phyloP scores from a whole-genome alignment of 2,329 filamentous ascomycete genomes.

The Penicillium sp. region DNA sequence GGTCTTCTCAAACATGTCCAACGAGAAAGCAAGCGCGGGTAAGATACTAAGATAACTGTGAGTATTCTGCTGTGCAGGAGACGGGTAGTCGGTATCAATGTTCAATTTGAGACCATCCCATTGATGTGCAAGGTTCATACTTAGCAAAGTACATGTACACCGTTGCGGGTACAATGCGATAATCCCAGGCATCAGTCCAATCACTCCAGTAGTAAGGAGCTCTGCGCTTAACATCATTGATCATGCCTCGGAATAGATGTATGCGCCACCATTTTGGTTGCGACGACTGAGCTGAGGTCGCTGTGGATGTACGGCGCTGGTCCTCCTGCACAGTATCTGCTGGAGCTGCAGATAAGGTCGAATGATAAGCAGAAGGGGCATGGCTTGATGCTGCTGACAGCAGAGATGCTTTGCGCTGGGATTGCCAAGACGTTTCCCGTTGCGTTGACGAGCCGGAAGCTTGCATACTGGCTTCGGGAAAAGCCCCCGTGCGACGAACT shows the following conservation, averaged over 20 bases:
- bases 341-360: conserved; percentile 6
- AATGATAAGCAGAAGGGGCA: conserved; percentile 11
- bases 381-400: conserved; percentile 17
- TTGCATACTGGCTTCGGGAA: conserved; percentile 30
- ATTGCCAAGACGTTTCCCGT: conserved; percentile 30
- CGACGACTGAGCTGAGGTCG: conserved; percentile 16
- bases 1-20: conserved; percentile 92
- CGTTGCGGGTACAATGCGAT: conserved; percentile 81
- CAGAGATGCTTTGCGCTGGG: conserved; percentile 20
- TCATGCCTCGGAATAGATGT: conserved; percentile 73
- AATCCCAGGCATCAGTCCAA: conserved; percentile 86
- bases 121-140: conserved; percentile 49
- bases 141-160: conserved; percentile 96
- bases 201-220: conserved; percentile 78
- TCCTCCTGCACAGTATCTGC: conserved; percentile 4
- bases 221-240: conserved; percentile 71
- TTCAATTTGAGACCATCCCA: not conserved
- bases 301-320: conserved; percentile 9
- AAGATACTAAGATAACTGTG: conserved; percentile 62
- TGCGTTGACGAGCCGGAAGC: conserved; percentile 23
- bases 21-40: conserved; percentile 81
- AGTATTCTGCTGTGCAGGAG: not conserved
- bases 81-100: not conserved
- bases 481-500: conserved; percentile 20
- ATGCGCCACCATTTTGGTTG: conserved; percentile 68